Evolutionary conservation across 106 monocot genomes (phyloP).

Genomic region (Dendrobium huoshanense): DNA sequence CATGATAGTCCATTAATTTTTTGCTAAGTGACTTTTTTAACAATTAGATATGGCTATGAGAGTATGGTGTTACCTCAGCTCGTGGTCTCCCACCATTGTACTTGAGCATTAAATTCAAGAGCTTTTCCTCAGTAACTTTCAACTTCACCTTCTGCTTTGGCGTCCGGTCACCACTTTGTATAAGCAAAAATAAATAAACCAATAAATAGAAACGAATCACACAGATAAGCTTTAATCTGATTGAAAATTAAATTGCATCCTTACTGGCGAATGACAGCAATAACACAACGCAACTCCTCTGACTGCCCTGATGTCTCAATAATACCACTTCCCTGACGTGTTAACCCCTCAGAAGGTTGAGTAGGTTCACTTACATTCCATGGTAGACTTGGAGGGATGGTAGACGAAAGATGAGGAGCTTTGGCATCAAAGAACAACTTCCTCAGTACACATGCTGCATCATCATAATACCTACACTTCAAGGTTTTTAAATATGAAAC

Average conservation of each 20-base stretch:
- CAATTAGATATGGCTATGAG: not conserved
- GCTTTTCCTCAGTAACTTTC: constrained; percentile 95
- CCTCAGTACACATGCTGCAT: constrained; percentile 90
- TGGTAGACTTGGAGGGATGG: constrained; percentile 85
- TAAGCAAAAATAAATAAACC: constrained; percentile 5
- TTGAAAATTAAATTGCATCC: constrained; percentile 8
- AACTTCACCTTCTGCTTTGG: constrained; percentile 99
- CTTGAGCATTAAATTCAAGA: constrained; percentile 95
- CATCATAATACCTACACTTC: constrained; percentile 86
- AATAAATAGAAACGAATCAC: not conserved
- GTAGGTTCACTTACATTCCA: constrained; percentile 88
- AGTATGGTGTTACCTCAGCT: constrained; percentile 57
- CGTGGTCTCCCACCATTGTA: constrained; percentile 89
- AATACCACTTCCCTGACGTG: constrained; percentile 90
- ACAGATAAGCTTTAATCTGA: not conserved
- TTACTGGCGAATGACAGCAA: constrained; percentile 95
- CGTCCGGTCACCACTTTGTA: constrained; percentile 86
- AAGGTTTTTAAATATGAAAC: constrained; percentile 5
- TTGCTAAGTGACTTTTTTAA: not conserved
- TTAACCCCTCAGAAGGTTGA: constrained; percentile 66
- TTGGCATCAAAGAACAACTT: constrained; percentile 99
- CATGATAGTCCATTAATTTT: constrained; percentile 1
- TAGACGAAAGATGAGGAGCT: constrained; percentile 97
- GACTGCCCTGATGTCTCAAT: constrained; percentile 92
- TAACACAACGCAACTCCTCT: constrained; percentile 96